Conservation (phyloP, 371 early-diverging fungal species). For the Mortierella sp. region DNA sequence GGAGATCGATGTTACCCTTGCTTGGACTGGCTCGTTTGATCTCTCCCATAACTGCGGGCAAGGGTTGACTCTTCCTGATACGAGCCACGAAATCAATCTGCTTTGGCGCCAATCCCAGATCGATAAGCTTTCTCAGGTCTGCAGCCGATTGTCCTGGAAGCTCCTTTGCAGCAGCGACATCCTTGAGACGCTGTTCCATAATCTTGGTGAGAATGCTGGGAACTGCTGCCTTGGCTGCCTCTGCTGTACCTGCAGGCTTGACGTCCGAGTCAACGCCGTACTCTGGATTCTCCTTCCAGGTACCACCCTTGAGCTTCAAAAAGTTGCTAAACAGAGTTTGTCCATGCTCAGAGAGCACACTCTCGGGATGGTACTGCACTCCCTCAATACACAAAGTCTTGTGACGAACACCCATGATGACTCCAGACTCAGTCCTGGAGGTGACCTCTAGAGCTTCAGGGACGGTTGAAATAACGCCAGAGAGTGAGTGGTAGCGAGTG, state of each 20-base stretch:
- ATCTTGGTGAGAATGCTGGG: slow-evolving; percentile 79
- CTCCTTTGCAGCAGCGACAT: slow-evolving; percentile 78
- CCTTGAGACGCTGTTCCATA: slow-evolving; percentile 81
- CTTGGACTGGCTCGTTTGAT: slow-evolving; percentile 98
- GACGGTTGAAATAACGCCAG: slow-evolving; percentile 86
- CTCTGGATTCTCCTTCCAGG: slow-evolving; percentile 82
- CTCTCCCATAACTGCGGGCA: slow-evolving; percentile 91
- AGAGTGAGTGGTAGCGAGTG: slow-evolving; percentile 97
- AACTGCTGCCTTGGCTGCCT: slow-evolving; percentile 40
- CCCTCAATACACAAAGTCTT: slow-evolving; percentile 91
- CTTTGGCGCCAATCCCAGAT: slow-evolving; percentile 81
- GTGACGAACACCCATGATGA: slow-evolving; percentile 97
- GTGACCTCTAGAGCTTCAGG: slow-evolving; percentile 90
- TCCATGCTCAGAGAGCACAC: slow-evolving; percentile 93
- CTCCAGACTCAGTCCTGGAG: slow-evolving; percentile 85
- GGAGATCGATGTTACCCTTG: slow-evolving; percentile 90
- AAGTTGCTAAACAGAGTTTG: slow-evolving; percentile 90
- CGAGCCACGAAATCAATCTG: slow-evolving; percentile 83
- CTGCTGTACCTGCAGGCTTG: slow-evolving; percentile 39
- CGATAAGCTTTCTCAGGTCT: slow-evolving; percentile 78
- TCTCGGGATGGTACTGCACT: slow-evolving; percentile 98
- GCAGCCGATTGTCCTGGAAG: slow-evolving; percentile 80
- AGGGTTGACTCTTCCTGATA: slow-evolving; percentile 63
- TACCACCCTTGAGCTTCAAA: slow-evolving; percentile 85
- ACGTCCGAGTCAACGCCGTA: slow-evolving; percentile 59